Percentiles rank a stretch among this genome's conserved stretches.
phyloP scores from a whole-genome alignment of 1,284 basidiomycete genomes.

The Moesziomyces aphidis region DNA sequence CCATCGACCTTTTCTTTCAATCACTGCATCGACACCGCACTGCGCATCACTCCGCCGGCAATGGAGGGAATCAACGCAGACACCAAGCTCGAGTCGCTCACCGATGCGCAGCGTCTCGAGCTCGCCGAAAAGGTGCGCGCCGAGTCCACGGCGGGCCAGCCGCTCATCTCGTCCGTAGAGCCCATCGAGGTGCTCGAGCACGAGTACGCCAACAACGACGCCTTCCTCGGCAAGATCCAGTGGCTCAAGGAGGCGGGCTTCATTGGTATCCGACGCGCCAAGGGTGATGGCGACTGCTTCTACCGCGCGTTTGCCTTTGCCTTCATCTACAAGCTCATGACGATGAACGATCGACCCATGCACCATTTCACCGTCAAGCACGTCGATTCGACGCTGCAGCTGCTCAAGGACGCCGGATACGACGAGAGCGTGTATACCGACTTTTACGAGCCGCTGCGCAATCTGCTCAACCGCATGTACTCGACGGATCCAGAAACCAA shows the following conservation, averaged over 20 bases:
- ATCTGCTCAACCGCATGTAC: constrained; percentile 47
- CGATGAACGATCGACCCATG: constrained; percentile 49
- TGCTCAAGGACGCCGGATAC: constrained; percentile 55
- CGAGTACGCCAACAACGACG: constrained; percentile 44
- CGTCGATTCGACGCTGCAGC: constrained; percentile 47
- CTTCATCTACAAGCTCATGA: constrained; percentile 51
- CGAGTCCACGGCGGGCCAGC: constrained; percentile 26
- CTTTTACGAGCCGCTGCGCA: constrained; percentile 58
- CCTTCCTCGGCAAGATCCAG: constrained; percentile 51
- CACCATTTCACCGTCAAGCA: constrained; percentile 51
- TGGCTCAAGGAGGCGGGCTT: constrained; percentile 55
- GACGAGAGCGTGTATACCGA: constrained; percentile 53
- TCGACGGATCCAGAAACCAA: constrained; percentile 41
- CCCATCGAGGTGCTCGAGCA: constrained; percentile 49
- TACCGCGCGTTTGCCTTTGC: constrained; percentile 62
- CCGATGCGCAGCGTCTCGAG: constrained; percentile 49
- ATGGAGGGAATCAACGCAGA: constrained; percentile 47
- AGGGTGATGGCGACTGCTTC: constrained; percentile 66
- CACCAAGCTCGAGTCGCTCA: constrained; percentile 36
- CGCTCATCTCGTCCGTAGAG: constrained; percentile 47
- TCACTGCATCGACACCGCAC: not conserved
- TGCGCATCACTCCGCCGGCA: not conserved
- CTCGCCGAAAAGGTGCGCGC: constrained; percentile 47
- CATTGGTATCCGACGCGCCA: constrained; percentile 47
- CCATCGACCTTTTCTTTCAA: too few species aligned